phyloP scores from a whole-genome alignment of 495 filamentous ascomycete genomes.

The Evansstolkia leycettana region DNA sequence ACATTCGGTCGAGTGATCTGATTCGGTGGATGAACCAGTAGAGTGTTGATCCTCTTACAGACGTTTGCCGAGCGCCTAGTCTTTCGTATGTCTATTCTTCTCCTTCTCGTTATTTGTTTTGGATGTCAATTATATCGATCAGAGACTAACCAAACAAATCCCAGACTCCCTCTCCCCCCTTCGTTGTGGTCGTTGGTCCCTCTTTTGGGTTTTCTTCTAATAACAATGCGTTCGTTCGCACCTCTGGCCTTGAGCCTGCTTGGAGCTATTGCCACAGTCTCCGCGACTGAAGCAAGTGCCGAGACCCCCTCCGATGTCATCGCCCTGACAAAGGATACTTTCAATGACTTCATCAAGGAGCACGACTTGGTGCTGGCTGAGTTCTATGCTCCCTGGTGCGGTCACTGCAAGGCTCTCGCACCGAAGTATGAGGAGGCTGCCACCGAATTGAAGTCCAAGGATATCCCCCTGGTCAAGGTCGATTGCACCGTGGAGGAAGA shows the following conservation, averaged over 20 bases:
- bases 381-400: conserved; percentile 99
- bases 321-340: conserved; percentile 73
- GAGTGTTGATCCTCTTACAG: too few relatives aligned
- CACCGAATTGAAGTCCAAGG: conserved; percentile 86
- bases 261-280: conserved; percentile 45
- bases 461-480: conserved; percentile 84
- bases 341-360: conserved; percentile 70
- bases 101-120: too few relatives aligned
- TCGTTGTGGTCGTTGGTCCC: too few relatives aligned
- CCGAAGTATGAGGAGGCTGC: conserved; percentile 91
- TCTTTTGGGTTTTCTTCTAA: background rate
- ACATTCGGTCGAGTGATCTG: too few relatives aligned
- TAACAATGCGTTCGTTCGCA: conserved; percentile 45
- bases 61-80: too few relatives aligned
- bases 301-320: conserved; percentile 60
- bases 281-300: conserved; percentile 45
- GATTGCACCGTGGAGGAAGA: conserved; percentile 93
- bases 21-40: too few relatives aligned
- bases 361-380: conserved; percentile 88
- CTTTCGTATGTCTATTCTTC: too few relatives aligned
- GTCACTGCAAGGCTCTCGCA: conserved; percentile 93
- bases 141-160: too few relatives aligned
- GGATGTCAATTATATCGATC: too few relatives aligned
- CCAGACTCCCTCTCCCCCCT: too few relatives aligned
- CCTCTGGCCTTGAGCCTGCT: conserved; percentile 46